These are phyloP conservation scores for Phytophthora crassamura DNA, from an alignment of 352 stramenopile species.

Conservation along the genomic window DNA sequence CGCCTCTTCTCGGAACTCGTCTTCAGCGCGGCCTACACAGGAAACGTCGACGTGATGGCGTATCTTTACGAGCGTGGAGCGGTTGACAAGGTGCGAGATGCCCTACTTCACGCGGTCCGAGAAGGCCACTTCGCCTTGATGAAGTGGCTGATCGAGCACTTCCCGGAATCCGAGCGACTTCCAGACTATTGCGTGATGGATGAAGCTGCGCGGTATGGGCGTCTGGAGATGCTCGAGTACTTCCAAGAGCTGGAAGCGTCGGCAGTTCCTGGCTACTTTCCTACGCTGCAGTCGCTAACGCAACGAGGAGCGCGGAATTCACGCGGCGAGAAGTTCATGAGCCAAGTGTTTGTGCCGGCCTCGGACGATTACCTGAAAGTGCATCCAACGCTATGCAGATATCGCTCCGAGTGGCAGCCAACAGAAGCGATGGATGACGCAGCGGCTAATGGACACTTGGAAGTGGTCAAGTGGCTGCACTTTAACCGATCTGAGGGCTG, in stretches of 20 bases:
- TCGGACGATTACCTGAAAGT: slow-evolving; percentile 21
- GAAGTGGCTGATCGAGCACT: slow-evolving; percentile 25
- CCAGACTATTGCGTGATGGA: slow-evolving; percentile 28
- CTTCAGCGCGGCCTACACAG: slow-evolving; percentile 15
- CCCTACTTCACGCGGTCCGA: slow-evolving; percentile 12
- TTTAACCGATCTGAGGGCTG: slow-evolving; percentile 20
- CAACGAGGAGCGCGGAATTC: slow-evolving; percentile 11
- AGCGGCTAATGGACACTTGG: slow-evolving; percentile 23
- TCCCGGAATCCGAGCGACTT: slow-evolving; percentile 14
- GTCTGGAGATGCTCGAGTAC: slow-evolving; percentile 25
- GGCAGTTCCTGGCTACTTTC: slow-evolving; percentile 3
- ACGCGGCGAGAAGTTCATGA: slow-evolving; percentile 8
- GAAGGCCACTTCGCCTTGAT: slow-evolving; percentile 15
- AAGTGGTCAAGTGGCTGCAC: no score
- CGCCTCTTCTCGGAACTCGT: slow-evolving; percentile 20
- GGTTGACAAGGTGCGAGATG: slow-evolving; percentile 18
- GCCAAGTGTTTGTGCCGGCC: slow-evolving; percentile 17
- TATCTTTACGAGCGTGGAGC: slow-evolving; percentile 16
- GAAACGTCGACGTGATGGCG: slow-evolving; percentile 15
- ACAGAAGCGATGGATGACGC: slow-evolving; percentile 25
- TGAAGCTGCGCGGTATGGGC: slow-evolving; percentile 23
- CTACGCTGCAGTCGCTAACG: background rate
- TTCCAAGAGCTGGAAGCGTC: slow-evolving; percentile 10
- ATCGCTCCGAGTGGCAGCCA: slow-evolving; percentile 18
- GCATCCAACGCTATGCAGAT: slow-evolving; percentile 7